Conservation (phyloP, 345 rosid genomes). For the Excoecaria agallocha region DNA sequence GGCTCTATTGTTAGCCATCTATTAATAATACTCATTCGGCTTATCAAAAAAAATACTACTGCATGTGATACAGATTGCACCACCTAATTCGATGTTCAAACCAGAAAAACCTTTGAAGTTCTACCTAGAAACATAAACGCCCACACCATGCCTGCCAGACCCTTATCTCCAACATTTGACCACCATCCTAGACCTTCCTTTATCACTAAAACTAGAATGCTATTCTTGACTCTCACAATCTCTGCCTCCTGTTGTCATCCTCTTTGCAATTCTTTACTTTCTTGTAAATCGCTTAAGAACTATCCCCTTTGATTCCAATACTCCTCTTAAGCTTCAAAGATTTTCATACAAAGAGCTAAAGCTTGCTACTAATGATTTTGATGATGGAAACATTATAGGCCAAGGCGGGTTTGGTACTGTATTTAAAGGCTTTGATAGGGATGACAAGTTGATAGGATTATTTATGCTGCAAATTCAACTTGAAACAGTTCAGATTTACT, state of each 20-base stretch:
- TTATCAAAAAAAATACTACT: slow-evolving; percentile 26
- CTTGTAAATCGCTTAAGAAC: slow-evolving; percentile 65
- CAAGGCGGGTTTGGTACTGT: slow-evolving; percentile 99
- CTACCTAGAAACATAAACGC: slow-evolving; percentile 20
- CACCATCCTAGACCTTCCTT: slow-evolving; percentile 39
- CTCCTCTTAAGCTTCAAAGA: slow-evolving; percentile 65
- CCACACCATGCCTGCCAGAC: slow-evolving; percentile 73
- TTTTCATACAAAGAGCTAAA: slow-evolving; percentile 76
- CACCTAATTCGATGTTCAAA: slow-evolving; percentile 19
- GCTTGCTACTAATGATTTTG: slow-evolving; percentile 69
- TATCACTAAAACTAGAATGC: slow-evolving; percentile 46
- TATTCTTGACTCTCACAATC: slow-evolving; percentile 63
- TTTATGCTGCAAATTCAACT: no score
- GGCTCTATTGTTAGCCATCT: no score
- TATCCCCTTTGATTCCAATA: slow-evolving; percentile 60
- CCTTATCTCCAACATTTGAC: slow-evolving; percentile 40
- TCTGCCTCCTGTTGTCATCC: slow-evolving; percentile 65
- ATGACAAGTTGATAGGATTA: slow-evolving; percentile 77
- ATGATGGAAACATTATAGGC: slow-evolving; percentile 65
- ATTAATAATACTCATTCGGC: no score
- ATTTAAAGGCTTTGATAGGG: slow-evolving; percentile 66
- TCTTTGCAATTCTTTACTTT: slow-evolving; percentile 67
- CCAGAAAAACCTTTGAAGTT: background rate
- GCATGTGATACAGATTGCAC: slow-evolving; percentile 38
- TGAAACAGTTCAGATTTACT: no score